Conservation (phyloP, 805 yeast species). For the Teunomyces funiuensis region DNA sequence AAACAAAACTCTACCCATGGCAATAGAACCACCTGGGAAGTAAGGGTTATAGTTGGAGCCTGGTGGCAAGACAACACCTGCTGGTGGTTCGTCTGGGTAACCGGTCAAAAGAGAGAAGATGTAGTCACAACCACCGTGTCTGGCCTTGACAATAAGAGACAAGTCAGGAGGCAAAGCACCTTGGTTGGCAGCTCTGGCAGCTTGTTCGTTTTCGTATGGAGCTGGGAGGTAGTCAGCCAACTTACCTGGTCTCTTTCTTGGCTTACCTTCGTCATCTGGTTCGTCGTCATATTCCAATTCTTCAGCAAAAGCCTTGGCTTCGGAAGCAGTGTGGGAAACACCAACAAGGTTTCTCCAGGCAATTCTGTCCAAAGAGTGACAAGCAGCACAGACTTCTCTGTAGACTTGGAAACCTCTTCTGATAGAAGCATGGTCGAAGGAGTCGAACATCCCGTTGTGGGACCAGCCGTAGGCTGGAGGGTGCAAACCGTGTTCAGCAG, state of each 20-base stretch:
- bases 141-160: slow-evolving; percentile 94
- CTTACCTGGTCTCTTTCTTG: slow-evolving; percentile 97
- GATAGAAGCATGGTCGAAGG: slow-evolving; percentile 92
- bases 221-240: slow-evolving; percentile 92
- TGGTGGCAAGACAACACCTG: slow-evolving; percentile 89
- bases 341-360: slow-evolving; percentile 99
- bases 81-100: slow-evolving; percentile 98
- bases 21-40: slow-evolving; percentile 99
- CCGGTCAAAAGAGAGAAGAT: slow-evolving; percentile 94
- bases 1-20: slow-evolving; percentile 97
- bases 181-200: slow-evolving; percentile 99
- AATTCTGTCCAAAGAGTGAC: slow-evolving; percentile 94
- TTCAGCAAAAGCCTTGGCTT: slow-evolving; percentile 91
- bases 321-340: slow-evolving; percentile 88
- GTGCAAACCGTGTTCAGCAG: slow-evolving; percentile 98
- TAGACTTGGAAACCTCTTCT: slow-evolving; percentile 99
- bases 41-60: slow-evolving; percentile 98
- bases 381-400: slow-evolving; percentile 98
- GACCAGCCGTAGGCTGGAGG: slow-evolving; percentile 93
- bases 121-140: slow-evolving; percentile 98
- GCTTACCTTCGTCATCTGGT: slow-evolving; percentile 94
- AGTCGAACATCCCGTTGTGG: slow-evolving; percentile 85
- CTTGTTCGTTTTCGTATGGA: slow-evolving; percentile 97
- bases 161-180: slow-evolving; percentile 99
- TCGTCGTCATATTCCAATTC: slow-evolving; percentile 97